Evolutionary conservation across 2,329 filamentous ascomycete genomes (phyloP), one percentile per base, ranked within the genome.

Genomic region (Paramyrothecium sp.): DNA sequence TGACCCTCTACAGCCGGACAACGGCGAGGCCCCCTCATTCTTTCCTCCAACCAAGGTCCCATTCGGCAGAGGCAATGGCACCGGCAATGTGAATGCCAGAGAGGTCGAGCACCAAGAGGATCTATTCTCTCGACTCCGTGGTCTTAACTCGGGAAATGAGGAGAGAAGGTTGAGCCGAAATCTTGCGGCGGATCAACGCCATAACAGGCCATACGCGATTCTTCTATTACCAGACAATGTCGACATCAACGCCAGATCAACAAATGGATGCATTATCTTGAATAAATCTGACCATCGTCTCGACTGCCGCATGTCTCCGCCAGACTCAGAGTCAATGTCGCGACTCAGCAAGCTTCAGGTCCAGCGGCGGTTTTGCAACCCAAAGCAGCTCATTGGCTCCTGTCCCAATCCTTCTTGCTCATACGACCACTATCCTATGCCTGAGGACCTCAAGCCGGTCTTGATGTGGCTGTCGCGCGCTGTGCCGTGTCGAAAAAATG

Each of bases 341-440:
- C 60, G 58, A 17, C 57, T 65, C 30, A 66, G 59, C 51, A 12
- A 19, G 12, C 16, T 63, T 20, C 58, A 60, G 2, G 54, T 56
- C 7, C 52, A 65, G 2, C 58, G 52, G 7, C 61, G 54, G 21
- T 57, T 66, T 38, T 66, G 64, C 53, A 65, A 66, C 38, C 61
- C 55, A 3, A 57, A 61, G 46, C 62, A 65, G 38, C 34, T 66
- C 3, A 59, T 54, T 41, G 48, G 57, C 20, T 44, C 51, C 1
- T 66, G 64, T 22, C 56, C 59, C 2, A 59, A 65, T 20, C 52
- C 58, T 0, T 26, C 57, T 51, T 66, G 64, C 3, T 53, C 59
- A 16, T 66, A 63, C 33, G 60, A 66, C 8, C 64, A 66, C 10
- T 12, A 17, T 0, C 62, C 64, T 3, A 56, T 66, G 3, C 53